These are phyloP conservation scores for Aureobasidium subglaciale DNA, from an alignment of 2,329 filamentous ascomycete genomes.

Conservation along the genomic window DNA sequence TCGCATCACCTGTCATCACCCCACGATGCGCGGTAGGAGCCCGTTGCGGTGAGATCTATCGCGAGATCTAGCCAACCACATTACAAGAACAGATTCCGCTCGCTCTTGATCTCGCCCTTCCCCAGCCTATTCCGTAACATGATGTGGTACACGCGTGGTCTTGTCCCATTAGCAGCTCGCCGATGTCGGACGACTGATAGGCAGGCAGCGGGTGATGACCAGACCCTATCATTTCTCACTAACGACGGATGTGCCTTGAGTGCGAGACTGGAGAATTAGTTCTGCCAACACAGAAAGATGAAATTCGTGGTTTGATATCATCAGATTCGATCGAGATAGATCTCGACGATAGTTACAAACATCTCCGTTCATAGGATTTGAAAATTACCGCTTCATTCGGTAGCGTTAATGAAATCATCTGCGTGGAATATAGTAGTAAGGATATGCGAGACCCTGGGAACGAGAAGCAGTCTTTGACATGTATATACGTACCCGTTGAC, in stretches of 20 bases:
- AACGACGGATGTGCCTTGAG: not conserved
- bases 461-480: no score
- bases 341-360: no score
- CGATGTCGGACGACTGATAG: not conserved
- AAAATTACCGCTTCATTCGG: no score
- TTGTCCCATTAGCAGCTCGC: not conserved
- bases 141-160: not conserved
- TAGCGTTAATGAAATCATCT: no score
- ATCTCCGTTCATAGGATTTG: no score
- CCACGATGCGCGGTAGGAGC: not conserved
- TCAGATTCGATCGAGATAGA: no score
- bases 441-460: no score
- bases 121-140: not conserved
- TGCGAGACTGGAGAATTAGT: no score
- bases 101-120: not conserved
- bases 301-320: not conserved
- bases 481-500: no score
- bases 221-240: not conserved
- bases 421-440: no score
- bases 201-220: not conserved
- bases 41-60: not conserved
- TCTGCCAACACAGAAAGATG: not conserved
- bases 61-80: constrained; percentile 5
- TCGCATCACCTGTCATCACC: constrained; percentile 13
- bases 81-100: not conserved